Evolutionary conservation across 768 basidiomycete genomes (phyloP).

Genomic region (Boletus tomentosulus): DNA sequence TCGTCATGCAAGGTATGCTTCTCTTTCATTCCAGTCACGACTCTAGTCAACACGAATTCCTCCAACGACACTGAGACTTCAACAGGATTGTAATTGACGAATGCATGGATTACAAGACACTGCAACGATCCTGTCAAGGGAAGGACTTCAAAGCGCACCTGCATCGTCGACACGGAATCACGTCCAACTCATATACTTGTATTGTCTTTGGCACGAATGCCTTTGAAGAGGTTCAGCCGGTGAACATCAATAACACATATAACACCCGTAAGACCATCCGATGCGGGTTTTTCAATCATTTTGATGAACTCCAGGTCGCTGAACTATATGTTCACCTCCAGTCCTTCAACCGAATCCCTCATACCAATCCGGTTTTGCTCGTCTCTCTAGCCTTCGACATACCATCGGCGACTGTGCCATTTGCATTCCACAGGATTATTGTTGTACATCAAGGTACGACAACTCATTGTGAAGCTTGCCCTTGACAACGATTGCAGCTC

Average conservation of each 20-base stretch:
- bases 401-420: background rate
- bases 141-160: background rate
- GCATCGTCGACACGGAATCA: background rate
- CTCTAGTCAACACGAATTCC: background rate
- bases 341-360: background rate
- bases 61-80: slow-evolving; percentile 5
- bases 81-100: background rate
- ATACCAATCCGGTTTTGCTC: background rate
- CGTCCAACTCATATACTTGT: no score
- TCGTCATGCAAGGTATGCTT: background rate
- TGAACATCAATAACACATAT: no score
- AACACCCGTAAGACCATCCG: no score
- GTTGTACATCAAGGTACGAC: slow-evolving; percentile 9
- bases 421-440: background rate
- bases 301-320: background rate
- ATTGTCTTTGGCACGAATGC: no score
- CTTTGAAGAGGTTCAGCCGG: no score
- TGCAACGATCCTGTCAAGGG: background rate
- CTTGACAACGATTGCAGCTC: background rate
- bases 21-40: background rate
- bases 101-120: no score
- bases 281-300: background rate
- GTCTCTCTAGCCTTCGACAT: background rate
- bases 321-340: background rate
- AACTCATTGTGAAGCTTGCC: background rate